A percentile compares a stretch with the other conserved stretches of the same genome.
These are phyloP conservation scores for Trichomonascus vanleenenianus DNA, from an alignment of 805 yeast species.

Conservation along the genomic window DNA sequence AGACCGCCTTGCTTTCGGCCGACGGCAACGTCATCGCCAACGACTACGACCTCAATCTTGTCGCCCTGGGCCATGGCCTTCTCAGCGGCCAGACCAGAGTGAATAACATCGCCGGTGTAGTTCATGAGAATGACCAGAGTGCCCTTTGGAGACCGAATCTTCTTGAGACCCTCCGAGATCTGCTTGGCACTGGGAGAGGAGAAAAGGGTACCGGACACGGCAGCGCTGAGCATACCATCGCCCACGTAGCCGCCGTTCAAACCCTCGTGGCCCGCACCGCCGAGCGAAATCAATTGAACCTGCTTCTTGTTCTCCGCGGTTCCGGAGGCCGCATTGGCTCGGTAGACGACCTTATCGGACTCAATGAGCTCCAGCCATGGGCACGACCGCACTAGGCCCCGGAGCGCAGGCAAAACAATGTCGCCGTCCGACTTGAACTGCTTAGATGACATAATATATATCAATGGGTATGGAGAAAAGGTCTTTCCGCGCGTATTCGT, in stretches of 20 bases:
- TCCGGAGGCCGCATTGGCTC: constrained; percentile 15
- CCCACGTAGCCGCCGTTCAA: constrained; percentile 91
- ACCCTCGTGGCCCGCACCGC: constrained; percentile 96
- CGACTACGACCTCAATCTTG: constrained; percentile 63
- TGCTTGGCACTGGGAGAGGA: constrained; percentile 95
- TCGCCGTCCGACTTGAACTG: constrained; percentile 27
- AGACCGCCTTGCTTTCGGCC: constrained; percentile 83
- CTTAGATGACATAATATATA: constrained; percentile 19
- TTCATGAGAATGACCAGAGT: constrained; percentile 78
- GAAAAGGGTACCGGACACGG: constrained; percentile 85
- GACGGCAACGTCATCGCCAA: constrained; percentile 91
- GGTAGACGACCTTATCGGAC: constrained; percentile 30
- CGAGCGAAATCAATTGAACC: constrained; percentile 76
- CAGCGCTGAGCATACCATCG: constrained; percentile 70
- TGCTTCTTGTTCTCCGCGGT: constrained; percentile 15
- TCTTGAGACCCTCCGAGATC: constrained; percentile 61
- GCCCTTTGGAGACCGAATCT: constrained; percentile 50
- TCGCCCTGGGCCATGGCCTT: constrained; percentile 74
- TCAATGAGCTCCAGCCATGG: constrained; percentile 50
- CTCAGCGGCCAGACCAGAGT: constrained; percentile 88
- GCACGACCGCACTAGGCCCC: constrained; percentile 46
- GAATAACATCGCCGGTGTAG: constrained; percentile 90
- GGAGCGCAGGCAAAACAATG: constrained; percentile 35
- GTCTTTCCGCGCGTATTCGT: too few relatives aligned
- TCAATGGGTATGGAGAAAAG: neutral